Evolutionary conservation across 2,329 filamentous ascomycete genomes (phyloP).

Genomic region (Alternaria sp.): DNA sequence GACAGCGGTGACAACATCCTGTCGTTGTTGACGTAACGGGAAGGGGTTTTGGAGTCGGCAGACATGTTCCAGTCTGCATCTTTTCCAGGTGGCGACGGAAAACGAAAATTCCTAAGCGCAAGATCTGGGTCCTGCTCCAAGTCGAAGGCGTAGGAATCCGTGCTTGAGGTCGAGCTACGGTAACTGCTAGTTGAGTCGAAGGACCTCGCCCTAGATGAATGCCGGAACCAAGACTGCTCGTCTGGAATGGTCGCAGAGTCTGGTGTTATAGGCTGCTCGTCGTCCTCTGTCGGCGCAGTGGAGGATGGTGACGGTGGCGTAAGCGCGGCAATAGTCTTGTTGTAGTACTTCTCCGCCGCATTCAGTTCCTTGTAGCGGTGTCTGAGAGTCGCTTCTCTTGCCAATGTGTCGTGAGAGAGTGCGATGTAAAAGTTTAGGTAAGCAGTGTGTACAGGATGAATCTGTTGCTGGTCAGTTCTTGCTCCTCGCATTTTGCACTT

Average conservation of each 20-base stretch:
- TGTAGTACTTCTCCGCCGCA: slow-evolving; percentile 49
- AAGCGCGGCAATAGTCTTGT: slow-evolving; percentile 40
- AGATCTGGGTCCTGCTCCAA: slow-evolving; percentile 21
- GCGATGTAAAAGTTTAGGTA: slow-evolving; percentile 53
- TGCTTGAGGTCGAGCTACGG: slow-evolving; percentile 34
- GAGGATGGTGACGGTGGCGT: slow-evolving; percentile 13
- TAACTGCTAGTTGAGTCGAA: slow-evolving; percentile 26
- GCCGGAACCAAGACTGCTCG: slow-evolving; percentile 19
- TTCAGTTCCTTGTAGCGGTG: slow-evolving; percentile 44
- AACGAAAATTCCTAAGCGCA: slow-evolving; percentile 9
- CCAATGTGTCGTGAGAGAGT: slow-evolving; percentile 50
- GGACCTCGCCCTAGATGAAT: slow-evolving; percentile 32
- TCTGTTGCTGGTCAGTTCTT: slow-evolving; percentile 28
- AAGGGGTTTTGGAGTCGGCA: background rate
- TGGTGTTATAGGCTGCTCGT: slow-evolving; percentile 31
- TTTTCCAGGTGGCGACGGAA: slow-evolving; percentile 15
- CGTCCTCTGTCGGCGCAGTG: slow-evolving; percentile 24
- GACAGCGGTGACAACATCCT: slow-evolving; percentile 10
- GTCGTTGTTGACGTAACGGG: slow-evolving; percentile 1
- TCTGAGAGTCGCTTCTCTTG: slow-evolving; percentile 45
- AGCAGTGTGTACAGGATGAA: slow-evolving; percentile 46
- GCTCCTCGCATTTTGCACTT: background rate
- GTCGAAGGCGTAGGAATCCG: slow-evolving; percentile 29
- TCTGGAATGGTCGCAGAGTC: slow-evolving; percentile 29
- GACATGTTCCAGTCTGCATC: background rate